Base-by-base conservation (phyloP, 2,329 filamentous ascomycete genomes). In the Emergomyces orientalis region DNA sequence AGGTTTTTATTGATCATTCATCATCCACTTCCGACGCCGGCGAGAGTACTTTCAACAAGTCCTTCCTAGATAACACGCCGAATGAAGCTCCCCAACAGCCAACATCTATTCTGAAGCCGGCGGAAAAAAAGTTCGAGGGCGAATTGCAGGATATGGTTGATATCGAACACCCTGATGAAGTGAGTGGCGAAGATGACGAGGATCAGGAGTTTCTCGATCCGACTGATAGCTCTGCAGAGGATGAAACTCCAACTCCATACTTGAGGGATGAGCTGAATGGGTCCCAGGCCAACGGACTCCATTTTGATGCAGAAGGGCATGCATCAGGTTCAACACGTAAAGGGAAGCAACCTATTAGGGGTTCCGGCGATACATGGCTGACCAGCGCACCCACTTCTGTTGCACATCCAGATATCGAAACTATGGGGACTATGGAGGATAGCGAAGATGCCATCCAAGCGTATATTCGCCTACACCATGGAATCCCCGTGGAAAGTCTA, bases 381-480 rank as follows among this genome's bases (percentile, higher is more conserved):
- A 32, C 39, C n/a, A 13, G 41, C 39, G 19, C 27, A 9, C 39
- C 17, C 5, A 27, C 7, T 17, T 39, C 56, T n/a, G 17, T 8
- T 11, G 25, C 13, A 1, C 17, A n/a, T 27, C 37, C n/a, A 4
- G 54, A 56, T 4, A 27, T 14, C n/a, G 30, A 6, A 59, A 30
- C 22, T 49, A 54, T 59, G 27, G 52, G 59, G 19, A 39, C 22
- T 49, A 54, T 59, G 27, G 52, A 61, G 32, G 39, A 39, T 19
- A 51, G 41, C 58, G 51, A 64, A 57, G 51, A 65, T 58, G 59
- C 61, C 13, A 45, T 67, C 30, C 64, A 69, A 49, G 80, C 83
- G 19, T 88, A 88, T 69, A 73, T 84, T 49, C 80, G 83, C 39
- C 73, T 77, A 2, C 86, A 83, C 1, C 79, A 86, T 66, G 86